These are phyloP conservation scores for Populus hybrid DNA, from an alignment of 441 rosid species.

Conservation along the genomic window DNA sequence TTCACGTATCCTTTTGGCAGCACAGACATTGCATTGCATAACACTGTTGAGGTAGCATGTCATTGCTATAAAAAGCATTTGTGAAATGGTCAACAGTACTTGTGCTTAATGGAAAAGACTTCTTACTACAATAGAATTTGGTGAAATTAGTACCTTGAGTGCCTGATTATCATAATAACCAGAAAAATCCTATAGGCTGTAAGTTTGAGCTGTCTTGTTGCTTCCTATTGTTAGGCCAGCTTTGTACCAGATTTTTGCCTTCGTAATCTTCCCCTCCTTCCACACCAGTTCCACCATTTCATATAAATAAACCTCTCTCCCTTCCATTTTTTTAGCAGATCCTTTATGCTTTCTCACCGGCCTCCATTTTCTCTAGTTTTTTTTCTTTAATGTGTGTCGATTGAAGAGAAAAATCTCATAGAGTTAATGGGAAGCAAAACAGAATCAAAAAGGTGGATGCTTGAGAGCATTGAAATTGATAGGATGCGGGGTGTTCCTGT, in stretches of 20 bases:
- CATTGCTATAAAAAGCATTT: background rate
- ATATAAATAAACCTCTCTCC: background rate
- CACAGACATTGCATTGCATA: background rate
- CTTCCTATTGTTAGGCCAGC: conserved; percentile 8
- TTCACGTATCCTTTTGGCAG: background rate
- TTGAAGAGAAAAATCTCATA: too few relatives aligned
- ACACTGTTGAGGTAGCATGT: background rate
- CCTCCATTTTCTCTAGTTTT: background rate
- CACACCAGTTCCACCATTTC: conserved; percentile 14
- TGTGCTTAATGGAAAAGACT: background rate
- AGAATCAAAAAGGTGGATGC: conserved; percentile 44
- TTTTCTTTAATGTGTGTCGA: too few relatives aligned
- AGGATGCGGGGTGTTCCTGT: conserved; percentile 37
- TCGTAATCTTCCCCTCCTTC: background rate
- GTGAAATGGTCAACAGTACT: background rate
- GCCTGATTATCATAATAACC: background rate
- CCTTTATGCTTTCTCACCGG: background rate
- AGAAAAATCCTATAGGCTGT: background rate
- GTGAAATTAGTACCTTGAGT: too few relatives aligned
- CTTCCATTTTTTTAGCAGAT: background rate
- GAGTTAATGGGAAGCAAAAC: conserved; percentile 20
- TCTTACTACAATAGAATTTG: background rate
- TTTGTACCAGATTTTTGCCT: background rate
- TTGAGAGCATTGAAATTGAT: conserved; percentile 55
- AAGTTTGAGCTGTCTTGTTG: background rate